Evolutionary conservation across 2,329 filamentous ascomycete species (phyloP).

Genomic region (Botryosphaeria dothidea): DNA sequence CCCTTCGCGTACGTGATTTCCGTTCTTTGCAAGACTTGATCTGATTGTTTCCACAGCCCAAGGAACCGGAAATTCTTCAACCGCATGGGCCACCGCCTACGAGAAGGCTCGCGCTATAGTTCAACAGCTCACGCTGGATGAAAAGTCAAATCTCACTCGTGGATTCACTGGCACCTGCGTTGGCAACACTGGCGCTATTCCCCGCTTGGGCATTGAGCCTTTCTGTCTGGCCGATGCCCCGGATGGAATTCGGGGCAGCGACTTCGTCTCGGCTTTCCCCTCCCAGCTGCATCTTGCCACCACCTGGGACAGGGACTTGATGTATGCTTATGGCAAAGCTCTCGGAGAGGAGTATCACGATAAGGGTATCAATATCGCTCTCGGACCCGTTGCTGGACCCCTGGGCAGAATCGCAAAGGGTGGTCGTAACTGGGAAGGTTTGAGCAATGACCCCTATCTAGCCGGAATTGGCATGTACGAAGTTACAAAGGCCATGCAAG

Average conservation of each 20-base stretch:
- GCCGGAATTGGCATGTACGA: conserved; percentile 53
- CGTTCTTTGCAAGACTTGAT: too few species aligned
- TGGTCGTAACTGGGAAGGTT: conserved; percentile 70
- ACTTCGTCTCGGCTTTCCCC: conserved; percentile 34
- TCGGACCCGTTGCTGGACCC: conserved; percentile 70
- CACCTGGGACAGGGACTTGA: conserved; percentile 41
- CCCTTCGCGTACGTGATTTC: conserved; percentile 28
- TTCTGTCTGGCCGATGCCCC: conserved; percentile 42
- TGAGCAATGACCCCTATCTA: conserved; percentile 69
- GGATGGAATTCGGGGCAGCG: conserved; percentile 34
- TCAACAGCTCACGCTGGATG: conserved; percentile 41
- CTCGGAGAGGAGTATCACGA: conserved; percentile 35
- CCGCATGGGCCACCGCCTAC: conserved; percentile 31
- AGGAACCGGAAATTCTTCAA: conserved; percentile 24
- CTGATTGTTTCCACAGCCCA: conserved; percentile 24
- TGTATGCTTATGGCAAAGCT: conserved; percentile 32
- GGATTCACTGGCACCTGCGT: conserved; percentile 35
- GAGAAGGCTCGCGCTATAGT: conserved; percentile 41
- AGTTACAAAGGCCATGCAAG: conserved; percentile 57
- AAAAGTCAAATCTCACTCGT: conserved; percentile 45
- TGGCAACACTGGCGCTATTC: conserved; percentile 38
- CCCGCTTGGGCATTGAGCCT: conserved; percentile 38
- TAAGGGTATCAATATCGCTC: conserved; percentile 63
- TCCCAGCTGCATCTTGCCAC: conserved; percentile 36
- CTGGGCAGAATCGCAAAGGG: conserved; percentile 63